Evolutionary conservation across 768 basidiomycete genomes (phyloP).

Genomic region (Xerocomus spinulosus): DNA sequence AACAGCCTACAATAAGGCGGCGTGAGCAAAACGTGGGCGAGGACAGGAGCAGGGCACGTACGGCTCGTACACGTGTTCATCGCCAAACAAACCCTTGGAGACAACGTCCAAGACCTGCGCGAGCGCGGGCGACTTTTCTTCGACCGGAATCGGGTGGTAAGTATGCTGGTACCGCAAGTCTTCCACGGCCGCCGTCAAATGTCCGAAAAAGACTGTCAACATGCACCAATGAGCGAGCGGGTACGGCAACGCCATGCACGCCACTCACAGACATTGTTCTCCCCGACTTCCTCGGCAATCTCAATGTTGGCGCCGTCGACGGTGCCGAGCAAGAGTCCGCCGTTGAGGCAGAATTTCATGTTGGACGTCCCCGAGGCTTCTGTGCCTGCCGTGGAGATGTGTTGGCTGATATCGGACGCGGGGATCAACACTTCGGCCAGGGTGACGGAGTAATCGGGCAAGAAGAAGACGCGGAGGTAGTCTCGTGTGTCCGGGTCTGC

Average conservation of each 20-base stretch:
- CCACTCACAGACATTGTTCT: slow-evolving; percentile 82
- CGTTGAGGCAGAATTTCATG: slow-evolving; percentile 90
- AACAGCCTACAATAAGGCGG: slow-evolving; percentile 48
- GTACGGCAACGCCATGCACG: not conserved
- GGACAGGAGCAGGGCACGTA: slow-evolving; percentile 35
- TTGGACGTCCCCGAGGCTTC: slow-evolving; percentile 82
- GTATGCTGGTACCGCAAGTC: slow-evolving; percentile 81
- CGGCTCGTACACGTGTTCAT: slow-evolving; percentile 80
- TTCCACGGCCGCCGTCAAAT: slow-evolving; percentile 83
- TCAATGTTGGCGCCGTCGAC: slow-evolving; percentile 97
- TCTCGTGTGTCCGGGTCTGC: slow-evolving; percentile 84
- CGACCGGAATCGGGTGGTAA: slow-evolving; percentile 77
- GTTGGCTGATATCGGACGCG: slow-evolving; percentile 92
- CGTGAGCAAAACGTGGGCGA: slow-evolving; percentile 14
- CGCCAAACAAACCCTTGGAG: slow-evolving; percentile 76
- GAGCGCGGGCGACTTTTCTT: slow-evolving; percentile 78
- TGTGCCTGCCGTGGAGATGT: slow-evolving; percentile 97
- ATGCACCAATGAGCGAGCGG: not conserved
- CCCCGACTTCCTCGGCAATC: slow-evolving; percentile 94
- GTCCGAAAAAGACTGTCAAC: slow-evolving; percentile 83
- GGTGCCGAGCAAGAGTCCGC: slow-evolving; percentile 83
- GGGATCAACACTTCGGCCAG: slow-evolving; percentile 81
- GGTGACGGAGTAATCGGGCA: slow-evolving; percentile 92
- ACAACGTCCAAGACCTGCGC: slow-evolving; percentile 75
- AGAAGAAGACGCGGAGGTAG: slow-evolving; percentile 86